Percentiles rank a stretch among this genome's conserved stretches.
Evolutionary conservation across 768 basidiomycete species (phyloP).

Genomic region (Mycena floridula): DNA sequence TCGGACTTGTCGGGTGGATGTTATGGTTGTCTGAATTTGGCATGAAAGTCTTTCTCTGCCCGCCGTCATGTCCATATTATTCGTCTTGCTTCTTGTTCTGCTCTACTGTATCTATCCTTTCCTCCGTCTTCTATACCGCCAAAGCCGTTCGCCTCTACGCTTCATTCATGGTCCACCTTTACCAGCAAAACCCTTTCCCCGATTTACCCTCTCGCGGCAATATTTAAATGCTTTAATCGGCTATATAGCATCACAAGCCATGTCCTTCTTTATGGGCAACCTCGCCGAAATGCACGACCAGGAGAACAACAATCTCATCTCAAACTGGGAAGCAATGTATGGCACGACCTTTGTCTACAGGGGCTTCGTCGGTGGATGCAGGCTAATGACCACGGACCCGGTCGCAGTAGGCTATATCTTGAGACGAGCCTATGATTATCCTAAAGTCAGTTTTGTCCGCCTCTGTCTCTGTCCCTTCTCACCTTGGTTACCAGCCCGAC

Average conservation of each 20-base stretch:
- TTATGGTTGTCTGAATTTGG: too few relatives aligned
- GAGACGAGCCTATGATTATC: slow-evolving; percentile 47
- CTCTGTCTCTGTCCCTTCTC: too few relatives aligned
- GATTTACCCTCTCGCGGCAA: not conserved
- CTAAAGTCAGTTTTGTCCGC: slow-evolving; percentile 58
- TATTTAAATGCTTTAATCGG: not conserved
- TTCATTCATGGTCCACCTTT: slow-evolving; percentile 39
- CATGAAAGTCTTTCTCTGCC: too few relatives aligned
- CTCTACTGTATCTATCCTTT: slow-evolving; percentile 22
- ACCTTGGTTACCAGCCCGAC: too few relatives aligned
- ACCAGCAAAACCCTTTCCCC: slow-evolving; percentile 3
- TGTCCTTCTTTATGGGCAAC: slow-evolving; percentile 46
- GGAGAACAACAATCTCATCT: slow-evolving; percentile 47
- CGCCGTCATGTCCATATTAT: slow-evolving; percentile 11
- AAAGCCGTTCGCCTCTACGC: slow-evolving; percentile 42
- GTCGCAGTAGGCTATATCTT: slow-evolving; percentile 54
- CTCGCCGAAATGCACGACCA: slow-evolving; percentile 49
- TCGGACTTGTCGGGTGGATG: too few relatives aligned
- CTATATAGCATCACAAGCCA: not conserved
- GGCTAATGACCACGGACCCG: slow-evolving; percentile 57
- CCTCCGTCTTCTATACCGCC: slow-evolving; percentile 35
- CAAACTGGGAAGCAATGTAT: slow-evolving; percentile 37
- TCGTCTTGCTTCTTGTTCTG: slow-evolving; percentile 19
- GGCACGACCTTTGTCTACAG: slow-evolving; percentile 48
- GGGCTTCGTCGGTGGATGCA: slow-evolving; percentile 43